Evolutionary conservation across 345 rosid genomes (phyloP).

Genomic region (Boechera stricta): DNA sequence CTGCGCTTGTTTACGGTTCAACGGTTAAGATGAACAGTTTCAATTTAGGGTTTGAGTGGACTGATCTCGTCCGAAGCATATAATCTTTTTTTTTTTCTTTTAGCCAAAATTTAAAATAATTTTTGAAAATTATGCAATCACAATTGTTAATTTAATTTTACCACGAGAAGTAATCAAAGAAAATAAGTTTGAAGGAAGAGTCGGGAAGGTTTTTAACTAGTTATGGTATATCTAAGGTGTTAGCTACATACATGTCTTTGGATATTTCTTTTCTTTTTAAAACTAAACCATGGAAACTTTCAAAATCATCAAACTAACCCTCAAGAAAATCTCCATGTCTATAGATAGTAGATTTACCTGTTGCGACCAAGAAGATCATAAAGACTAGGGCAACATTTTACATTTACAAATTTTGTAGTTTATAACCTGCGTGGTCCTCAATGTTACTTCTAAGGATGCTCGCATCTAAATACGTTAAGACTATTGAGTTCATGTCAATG

Average conservation of each 20-base stretch:
- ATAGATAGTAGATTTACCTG: not conserved
- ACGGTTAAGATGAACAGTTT: slow-evolving; percentile 27
- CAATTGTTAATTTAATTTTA: not conserved
- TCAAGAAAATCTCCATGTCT: not conserved
- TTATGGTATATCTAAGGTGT: too few relatives aligned
- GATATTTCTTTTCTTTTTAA: too few relatives aligned
- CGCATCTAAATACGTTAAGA: slow-evolving; percentile 16
- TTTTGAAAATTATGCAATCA: not conserved
- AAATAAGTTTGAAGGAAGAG: not conserved
- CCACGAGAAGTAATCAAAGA: not conserved
- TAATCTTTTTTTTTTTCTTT: not conserved
- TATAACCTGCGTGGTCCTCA: not conserved
- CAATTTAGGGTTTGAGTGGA: slow-evolving; percentile 31
- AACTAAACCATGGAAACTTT: too few relatives aligned
- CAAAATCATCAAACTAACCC: not conserved
- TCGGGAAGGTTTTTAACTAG: too few relatives aligned
- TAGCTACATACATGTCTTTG: too few relatives aligned
- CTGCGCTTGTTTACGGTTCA: not conserved
- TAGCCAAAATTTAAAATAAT: not conserved
- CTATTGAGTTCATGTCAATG: slow-evolving; percentile 21
- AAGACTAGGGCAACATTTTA: not conserved
- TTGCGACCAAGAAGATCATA: slow-evolving; percentile 22
- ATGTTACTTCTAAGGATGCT: not conserved
- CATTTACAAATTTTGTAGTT: slow-evolving; percentile 6
- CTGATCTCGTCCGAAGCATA: not conserved